A percentile compares a stretch with the other conserved stretches of the same genome.
Conservation (phyloP, 2,329 filamentous ascomycete genomes). For the Diaporthe sp. region DNA sequence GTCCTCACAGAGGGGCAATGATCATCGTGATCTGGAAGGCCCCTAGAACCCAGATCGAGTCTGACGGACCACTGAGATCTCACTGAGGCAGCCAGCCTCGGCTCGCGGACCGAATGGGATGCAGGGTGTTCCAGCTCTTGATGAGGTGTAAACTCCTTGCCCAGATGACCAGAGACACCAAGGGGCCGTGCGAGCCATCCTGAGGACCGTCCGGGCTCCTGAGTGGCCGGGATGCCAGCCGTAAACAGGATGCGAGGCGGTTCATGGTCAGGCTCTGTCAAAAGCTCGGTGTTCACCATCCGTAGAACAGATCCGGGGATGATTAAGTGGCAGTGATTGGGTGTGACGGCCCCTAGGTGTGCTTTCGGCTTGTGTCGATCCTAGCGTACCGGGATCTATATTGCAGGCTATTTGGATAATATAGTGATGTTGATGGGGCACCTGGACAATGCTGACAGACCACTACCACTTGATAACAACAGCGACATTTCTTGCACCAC, state of each 20-base stretch:
- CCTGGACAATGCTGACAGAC: neutral
- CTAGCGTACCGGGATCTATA: conserved; percentile 32
- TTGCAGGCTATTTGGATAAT: conserved; percentile 41
- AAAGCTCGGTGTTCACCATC: conserved; percentile 15
- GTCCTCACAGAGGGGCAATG: neutral
- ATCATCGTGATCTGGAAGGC: conserved; percentile 29
- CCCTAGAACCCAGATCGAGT: conserved; percentile 12
- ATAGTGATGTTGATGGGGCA: neutral
- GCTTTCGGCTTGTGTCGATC: conserved; percentile 27
- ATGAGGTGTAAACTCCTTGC: neutral
- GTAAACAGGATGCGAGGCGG: neutral
- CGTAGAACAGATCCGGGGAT: conserved; percentile 6
- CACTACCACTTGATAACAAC: neutral
- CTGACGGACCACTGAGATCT: conserved; percentile 14
- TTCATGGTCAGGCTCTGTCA: conserved; percentile 14
- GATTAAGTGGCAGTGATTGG: neutral
- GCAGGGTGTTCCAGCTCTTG: neutral
- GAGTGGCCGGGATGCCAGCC: neutral
- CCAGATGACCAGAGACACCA: neutral
- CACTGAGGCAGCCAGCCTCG: neutral
- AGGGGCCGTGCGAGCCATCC: conserved; percentile 5
- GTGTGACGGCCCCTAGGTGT: neutral
- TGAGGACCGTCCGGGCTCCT: neutral
- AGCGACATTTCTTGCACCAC: neutral
- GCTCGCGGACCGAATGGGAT: conserved; percentile 14